A percentile compares a stretch with the other conserved stretches of the same genome.
Conservation (phyloP, 2,329 filamentous ascomycete genomes). For the Phialophora verrucosa region DNA sequence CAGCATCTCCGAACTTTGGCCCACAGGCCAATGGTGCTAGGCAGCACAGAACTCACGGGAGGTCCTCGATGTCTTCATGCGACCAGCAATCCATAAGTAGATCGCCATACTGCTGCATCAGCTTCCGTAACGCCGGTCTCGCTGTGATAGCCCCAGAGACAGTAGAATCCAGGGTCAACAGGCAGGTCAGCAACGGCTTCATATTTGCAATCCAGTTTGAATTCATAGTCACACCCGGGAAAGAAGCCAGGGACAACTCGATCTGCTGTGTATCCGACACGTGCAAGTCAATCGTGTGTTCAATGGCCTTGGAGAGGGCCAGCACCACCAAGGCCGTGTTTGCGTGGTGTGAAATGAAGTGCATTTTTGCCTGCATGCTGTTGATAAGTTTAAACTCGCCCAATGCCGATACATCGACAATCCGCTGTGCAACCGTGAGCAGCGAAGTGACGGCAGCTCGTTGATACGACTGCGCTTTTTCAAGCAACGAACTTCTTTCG, state of each 20-base stretch:
- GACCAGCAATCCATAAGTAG: slow-evolving; percentile 32
- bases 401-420: slow-evolving; percentile 25
- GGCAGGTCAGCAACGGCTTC: slow-evolving; percentile 28
- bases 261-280: slow-evolving; percentile 1
- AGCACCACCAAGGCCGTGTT: slow-evolving; percentile 28
- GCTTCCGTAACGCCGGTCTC: slow-evolving; percentile 21
- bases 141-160: slow-evolving; percentile 28
- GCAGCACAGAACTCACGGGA: background rate
- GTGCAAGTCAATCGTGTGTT: slow-evolving; percentile 29
- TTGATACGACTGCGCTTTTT: slow-evolving; percentile 17
- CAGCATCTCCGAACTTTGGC: background rate
- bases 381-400: slow-evolving; percentile 30
- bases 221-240: slow-evolving; percentile 1
- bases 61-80: slow-evolving; percentile 15
- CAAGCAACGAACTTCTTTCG: slow-evolving; percentile 10
- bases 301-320: slow-evolving; percentile 26
- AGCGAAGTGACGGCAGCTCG: slow-evolving; percentile 21
- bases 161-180: slow-evolving; percentile 23
- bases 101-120: slow-evolving; percentile 30
- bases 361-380: slow-evolving; percentile 26
- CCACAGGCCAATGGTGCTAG: background rate
- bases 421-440: slow-evolving; percentile 24
- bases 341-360: slow-evolving; percentile 30
- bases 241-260: background rate
- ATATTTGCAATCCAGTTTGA: slow-evolving; percentile 22